Evolutionary conservation across 306 rosid genomes (phyloP).

Genomic region (Purshia tridentata): DNA sequence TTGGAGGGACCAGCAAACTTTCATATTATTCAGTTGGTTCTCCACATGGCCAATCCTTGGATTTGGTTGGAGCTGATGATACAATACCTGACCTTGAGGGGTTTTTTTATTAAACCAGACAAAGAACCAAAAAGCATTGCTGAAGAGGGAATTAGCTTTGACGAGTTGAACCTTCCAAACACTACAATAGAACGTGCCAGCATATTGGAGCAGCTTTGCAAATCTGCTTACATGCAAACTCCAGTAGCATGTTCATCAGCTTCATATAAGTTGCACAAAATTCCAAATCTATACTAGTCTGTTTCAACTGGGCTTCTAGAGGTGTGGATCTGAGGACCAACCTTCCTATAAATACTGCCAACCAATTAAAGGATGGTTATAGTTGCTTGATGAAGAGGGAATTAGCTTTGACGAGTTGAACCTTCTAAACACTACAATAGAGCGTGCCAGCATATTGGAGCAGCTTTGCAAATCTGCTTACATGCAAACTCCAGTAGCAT

Average conservation of each 20-base stretch:
- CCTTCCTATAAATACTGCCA: constrained; percentile 30
- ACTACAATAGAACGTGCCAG: constrained; percentile 46
- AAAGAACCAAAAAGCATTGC: constrained; percentile 40
- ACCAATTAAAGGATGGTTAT: constrained; percentile 18
- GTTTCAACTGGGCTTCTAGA: constrained; percentile 76
- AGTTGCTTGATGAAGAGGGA: constrained; percentile 33
- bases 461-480: constrained; percentile 58
- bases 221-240: constrained; percentile 56
- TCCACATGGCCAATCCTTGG: constrained; percentile 35
- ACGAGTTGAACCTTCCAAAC: constrained; percentile 41
- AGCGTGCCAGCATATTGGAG: constrained; percentile 50
- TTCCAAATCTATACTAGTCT: constrained; percentile 40
- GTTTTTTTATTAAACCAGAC: constrained; percentile 63
- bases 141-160: constrained; percentile 46
- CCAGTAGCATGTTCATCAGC: constrained; percentile 54
- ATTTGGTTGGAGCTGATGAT: constrained; percentile 42
- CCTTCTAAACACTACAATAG: constrained; percentile 39
- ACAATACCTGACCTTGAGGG: constrained; percentile 67
- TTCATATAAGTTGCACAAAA: constrained; percentile 32
- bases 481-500: constrained; percentile 51
- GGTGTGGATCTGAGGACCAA: constrained; percentile 40
- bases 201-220: constrained; percentile 52
- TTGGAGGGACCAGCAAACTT: constrained; percentile 31
- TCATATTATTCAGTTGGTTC: constrained; percentile 40
- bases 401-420: constrained; percentile 46